A percentile compares a stretch with the other conserved stretches of the same genome.
phyloP scores from a whole-genome alignment of 108 stramenopile species.

The Seminavis robusta region DNA sequence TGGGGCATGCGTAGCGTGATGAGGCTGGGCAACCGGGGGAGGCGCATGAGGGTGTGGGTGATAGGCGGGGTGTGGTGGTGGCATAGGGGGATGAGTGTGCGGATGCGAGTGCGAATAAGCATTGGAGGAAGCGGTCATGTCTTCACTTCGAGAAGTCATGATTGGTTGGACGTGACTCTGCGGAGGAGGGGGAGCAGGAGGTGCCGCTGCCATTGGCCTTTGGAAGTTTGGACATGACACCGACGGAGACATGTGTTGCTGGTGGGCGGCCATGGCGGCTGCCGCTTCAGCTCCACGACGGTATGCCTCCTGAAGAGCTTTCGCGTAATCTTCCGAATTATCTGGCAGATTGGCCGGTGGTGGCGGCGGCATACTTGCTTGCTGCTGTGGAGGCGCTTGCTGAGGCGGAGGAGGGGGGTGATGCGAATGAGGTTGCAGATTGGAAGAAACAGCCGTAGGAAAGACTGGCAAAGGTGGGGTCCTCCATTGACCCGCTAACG shows the following conservation, averaged over 20 bases:
- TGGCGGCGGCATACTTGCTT: not conserved
- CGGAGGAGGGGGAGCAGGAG: too few species aligned
- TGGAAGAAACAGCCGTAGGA: conserved; percentile 16
- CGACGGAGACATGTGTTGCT: conserved; percentile 22
- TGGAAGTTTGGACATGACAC: conserved; percentile 54
- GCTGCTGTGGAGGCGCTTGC: not conserved
- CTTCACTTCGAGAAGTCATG: not conserved
- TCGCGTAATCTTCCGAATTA: conserved; percentile 73
- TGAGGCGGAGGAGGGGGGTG: conserved; percentile 2
- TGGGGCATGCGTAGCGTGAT: conserved; percentile 1
- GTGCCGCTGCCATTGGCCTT: too few species aligned
- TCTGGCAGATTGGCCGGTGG: conserved; percentile 35
- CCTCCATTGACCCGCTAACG: conserved; percentile 82
- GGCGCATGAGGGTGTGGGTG: not conserved
- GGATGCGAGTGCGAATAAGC: not conserved
- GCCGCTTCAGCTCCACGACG: conserved; percentile 28
- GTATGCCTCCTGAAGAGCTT: conserved; percentile 83
- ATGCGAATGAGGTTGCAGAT: too few species aligned
- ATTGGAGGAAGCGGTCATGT: not conserved
- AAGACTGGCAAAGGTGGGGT: conserved; percentile 78
- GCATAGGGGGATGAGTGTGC: conserved; percentile 11
- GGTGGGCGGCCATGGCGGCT: conserved; percentile 3
- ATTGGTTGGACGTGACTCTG: too few species aligned
- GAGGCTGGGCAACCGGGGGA: not conserved
- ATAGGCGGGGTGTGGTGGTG: conserved; percentile 11